These are phyloP conservation scores for Lolium rigidum DNA, from an alignment of 176 grass and related monocot species.

Conservation along the genomic window DNA sequence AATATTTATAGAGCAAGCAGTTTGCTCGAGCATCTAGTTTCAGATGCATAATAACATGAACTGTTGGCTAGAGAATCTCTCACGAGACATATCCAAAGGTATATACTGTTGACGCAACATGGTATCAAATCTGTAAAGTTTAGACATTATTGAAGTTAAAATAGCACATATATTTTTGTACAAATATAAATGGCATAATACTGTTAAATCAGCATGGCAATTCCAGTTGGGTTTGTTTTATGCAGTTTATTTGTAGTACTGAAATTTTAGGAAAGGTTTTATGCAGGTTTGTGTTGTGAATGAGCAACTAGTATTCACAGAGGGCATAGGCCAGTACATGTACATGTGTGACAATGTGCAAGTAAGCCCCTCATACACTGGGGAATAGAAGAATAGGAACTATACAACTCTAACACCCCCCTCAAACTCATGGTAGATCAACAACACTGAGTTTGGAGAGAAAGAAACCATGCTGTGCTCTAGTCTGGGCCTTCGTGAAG, in stretches of 20 bases:
- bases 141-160: conserved; percentile 26
- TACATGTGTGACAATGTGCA: too few relatives aligned
- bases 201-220: conserved; percentile 40
- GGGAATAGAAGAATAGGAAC: too few relatives aligned
- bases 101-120: conserved; percentile 40
- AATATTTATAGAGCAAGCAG: background rate
- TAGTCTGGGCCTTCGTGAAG: too few relatives aligned
- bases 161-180: background rate
- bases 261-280: too few relatives aligned
- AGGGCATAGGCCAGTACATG: too few relatives aligned
- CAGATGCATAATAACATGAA: conserved; percentile 39
- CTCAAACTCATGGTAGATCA: too few relatives aligned
- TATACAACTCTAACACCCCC: too few relatives aligned
- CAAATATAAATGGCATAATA: conserved; percentile 43
- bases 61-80: conserved; percentile 29
- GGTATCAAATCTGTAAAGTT: conserved; percentile 34
- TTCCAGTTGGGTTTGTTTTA: conserved; percentile 9
- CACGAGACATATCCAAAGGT: conserved; percentile 32
- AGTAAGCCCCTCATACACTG: too few relatives aligned
- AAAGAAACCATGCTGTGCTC: too few relatives aligned
- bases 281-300: too few relatives aligned
- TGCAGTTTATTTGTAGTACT: conserved; percentile 4
- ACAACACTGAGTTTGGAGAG: too few relatives aligned
- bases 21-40: conserved; percentile 38
- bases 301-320: too few relatives aligned